These are phyloP conservation scores for Spinellus fusiger DNA, from an alignment of 192 early-diverging fungal genomes.

Conservation along the genomic window DNA sequence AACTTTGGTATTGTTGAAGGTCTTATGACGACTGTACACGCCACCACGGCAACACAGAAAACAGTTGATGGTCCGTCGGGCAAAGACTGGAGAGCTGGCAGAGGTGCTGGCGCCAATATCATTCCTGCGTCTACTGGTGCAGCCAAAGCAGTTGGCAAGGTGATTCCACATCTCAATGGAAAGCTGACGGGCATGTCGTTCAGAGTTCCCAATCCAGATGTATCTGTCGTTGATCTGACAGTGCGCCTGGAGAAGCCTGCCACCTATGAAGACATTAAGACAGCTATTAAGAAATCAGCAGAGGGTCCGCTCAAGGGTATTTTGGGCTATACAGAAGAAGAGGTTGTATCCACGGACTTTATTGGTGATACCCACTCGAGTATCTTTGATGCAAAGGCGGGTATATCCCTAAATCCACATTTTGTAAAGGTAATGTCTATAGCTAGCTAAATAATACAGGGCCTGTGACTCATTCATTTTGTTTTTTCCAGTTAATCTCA, in stretches of 20 bases:
- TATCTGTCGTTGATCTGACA: constrained; percentile 96
- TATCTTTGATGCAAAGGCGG: constrained; percentile 93
- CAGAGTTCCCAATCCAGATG: constrained; percentile 89
- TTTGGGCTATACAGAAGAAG: constrained; percentile 87
- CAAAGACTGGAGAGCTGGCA: constrained; percentile 94
- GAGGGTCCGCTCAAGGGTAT: constrained; percentile 77
- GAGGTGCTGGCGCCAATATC: constrained; percentile 88
- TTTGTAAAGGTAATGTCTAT: constrained; percentile 86
- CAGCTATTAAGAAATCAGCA: constrained; percentile 76
- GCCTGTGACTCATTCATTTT: constrained; percentile 1
- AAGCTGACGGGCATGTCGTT: constrained; percentile 98
- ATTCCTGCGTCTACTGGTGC: constrained; percentile 96
- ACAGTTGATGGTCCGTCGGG: constrained; percentile 94
- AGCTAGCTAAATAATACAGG: background rate
- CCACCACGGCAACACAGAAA: constrained; percentile 97
- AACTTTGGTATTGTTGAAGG: constrained; percentile 93
- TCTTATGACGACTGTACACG: constrained; percentile 96
- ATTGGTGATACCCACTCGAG: constrained; percentile 83
- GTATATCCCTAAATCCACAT: constrained; percentile 85
- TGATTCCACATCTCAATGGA: constrained; percentile 86
- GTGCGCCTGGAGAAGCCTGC: constrained; percentile 79
- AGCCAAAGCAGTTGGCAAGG: constrained; percentile 96
- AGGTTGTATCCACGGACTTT: constrained; percentile 93
- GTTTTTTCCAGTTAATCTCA: constrained; percentile 37
- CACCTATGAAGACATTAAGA: constrained; percentile 85